A percentile compares a stretch with the other conserved stretches of the same genome.
Evolutionary conservation across 2,329 filamentous ascomycete species (phyloP).

Genomic region (Alternaria sp.): DNA sequence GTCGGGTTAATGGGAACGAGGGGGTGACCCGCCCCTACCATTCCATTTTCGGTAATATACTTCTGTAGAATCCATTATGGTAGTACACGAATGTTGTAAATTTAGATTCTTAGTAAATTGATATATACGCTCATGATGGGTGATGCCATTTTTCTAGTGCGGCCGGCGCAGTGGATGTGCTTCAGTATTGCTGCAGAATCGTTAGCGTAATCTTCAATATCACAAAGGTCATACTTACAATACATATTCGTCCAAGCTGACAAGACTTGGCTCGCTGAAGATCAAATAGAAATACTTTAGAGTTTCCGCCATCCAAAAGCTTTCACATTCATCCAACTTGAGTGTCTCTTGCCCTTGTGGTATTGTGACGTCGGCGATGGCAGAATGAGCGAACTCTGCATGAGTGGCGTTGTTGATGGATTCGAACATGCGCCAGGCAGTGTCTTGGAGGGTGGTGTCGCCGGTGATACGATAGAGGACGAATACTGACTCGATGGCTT

Average conservation of each 20-base stretch:
- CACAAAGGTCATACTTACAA: constrained; percentile 45
- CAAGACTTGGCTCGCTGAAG: constrained; percentile 70
- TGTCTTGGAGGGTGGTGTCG: constrained; percentile 75
- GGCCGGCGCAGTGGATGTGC: constrained; percentile 59
- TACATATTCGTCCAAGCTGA: constrained; percentile 73
- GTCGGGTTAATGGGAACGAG: neutral
- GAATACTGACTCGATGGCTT: constrained; percentile 88
- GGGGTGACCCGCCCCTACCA: neutral
- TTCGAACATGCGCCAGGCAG: constrained; percentile 86
- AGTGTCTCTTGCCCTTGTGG: constrained; percentile 28
- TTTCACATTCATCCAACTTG: constrained; percentile 59
- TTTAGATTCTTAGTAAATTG: neutral
- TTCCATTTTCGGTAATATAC: neutral
- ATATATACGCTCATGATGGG: neutral
- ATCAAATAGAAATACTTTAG: constrained; percentile 91
- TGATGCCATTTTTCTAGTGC: neutral
- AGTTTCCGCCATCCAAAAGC: constrained; percentile 90
- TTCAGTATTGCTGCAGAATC: constrained; percentile 55
- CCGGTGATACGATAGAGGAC: constrained; percentile 91
- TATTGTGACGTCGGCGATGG: constrained; percentile 69
- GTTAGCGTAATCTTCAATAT: neutral
- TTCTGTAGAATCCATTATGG: neutral
- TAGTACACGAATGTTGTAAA: neutral
- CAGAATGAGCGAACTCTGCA: constrained; percentile 72
- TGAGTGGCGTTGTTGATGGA: constrained; percentile 71